A percentile compares a stretch with the other conserved stretches of the same genome.
phyloP scores from a whole-genome alignment of 805 yeast genomes.

The Barnettozyma botsteinii region DNA sequence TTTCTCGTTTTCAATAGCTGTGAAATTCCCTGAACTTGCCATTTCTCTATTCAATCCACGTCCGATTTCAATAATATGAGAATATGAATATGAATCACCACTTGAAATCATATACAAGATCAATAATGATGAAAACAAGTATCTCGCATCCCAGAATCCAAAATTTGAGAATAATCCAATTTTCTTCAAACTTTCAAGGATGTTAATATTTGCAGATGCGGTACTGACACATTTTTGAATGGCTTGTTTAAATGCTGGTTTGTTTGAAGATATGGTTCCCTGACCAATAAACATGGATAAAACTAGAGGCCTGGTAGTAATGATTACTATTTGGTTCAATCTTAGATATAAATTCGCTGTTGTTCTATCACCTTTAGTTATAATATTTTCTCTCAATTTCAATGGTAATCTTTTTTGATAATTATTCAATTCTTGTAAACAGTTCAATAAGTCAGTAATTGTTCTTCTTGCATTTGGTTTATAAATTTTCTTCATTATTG shows the following conservation, averaged over 20 bases:
- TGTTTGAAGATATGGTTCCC: constrained; percentile 9
- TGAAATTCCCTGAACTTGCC: constrained; percentile 28
- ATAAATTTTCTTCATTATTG: constrained; percentile 30
- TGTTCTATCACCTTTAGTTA: constrained; percentile 19
- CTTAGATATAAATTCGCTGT: constrained; percentile 31
- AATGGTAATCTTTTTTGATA: constrained; percentile 23
- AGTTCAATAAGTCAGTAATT: constrained; percentile 17
- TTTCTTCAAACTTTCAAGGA: constrained; percentile 25
- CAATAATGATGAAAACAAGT: constrained; percentile 31
- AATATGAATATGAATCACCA: constrained; percentile 20
- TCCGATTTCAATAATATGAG: constrained; percentile 19
- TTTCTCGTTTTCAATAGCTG: constrained; percentile 28
- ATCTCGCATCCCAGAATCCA: constrained; percentile 37
- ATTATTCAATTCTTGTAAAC: constrained; percentile 21
- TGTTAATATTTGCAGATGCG: constrained; percentile 28
- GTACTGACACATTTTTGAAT: constrained; percentile 28
- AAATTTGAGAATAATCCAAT: constrained; percentile 29
- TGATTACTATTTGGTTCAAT: constrained; percentile 32
- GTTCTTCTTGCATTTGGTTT: constrained; percentile 26
- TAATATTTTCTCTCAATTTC: constrained; percentile 15
- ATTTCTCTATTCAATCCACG: constrained; percentile 22
- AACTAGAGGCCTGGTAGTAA: constrained; percentile 32
- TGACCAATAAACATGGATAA: constrained; percentile 31
- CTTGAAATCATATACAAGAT: constrained; percentile 26
- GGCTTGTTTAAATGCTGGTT: constrained; percentile 24